These are phyloP conservation scores for Clonostachys sp. DNA, from an alignment of 2,329 filamentous ascomycete genomes.

Conservation along the genomic window DNA sequence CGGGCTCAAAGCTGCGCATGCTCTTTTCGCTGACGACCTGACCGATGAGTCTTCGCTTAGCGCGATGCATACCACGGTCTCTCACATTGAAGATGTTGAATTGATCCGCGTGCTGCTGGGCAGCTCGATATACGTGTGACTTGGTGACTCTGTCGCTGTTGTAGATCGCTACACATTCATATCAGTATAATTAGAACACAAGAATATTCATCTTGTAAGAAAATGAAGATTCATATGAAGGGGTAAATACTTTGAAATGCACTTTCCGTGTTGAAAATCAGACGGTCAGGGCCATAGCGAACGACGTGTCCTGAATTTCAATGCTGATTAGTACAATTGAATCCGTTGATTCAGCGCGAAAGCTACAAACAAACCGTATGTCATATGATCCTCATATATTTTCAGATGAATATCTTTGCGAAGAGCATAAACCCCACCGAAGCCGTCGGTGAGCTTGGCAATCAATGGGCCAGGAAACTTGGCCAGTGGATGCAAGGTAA, in stretches of 20 bases:
- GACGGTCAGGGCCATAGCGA: conserved; percentile 70
- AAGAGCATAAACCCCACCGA: conserved; percentile 66
- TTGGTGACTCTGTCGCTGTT: background rate
- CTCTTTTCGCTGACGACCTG: conserved; percentile 1
- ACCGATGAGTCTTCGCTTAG: conserved; percentile 2
- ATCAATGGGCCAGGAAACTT: conserved; percentile 61
- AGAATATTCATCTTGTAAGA: too few relatives aligned
- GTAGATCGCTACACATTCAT: background rate
- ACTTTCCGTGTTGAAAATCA: conserved; percentile 70
- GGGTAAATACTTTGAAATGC: conserved; percentile 45
- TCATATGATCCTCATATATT: too few relatives aligned
- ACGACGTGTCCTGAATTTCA: conserved; percentile 48
- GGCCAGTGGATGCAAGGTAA: conserved; percentile 60
- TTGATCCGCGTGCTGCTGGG: conserved; percentile 23
- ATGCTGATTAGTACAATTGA: background rate
- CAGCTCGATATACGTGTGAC: background rate
- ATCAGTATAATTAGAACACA: too few relatives aligned
- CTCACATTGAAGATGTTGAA: conserved; percentile 29
- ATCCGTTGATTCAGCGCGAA: conserved; percentile 70
- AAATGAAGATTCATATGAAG: too few relatives aligned
- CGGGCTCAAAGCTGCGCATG: conserved; percentile 6
- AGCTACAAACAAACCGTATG: conserved; percentile 12
- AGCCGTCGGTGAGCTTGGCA: conserved; percentile 57
- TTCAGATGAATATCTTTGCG: too few relatives aligned
- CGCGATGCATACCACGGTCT: conserved; percentile 1